These are phyloP conservation scores for Malassezia yamatoensis DNA, from an alignment of 1,284 basidiomycete species.

Conservation along the genomic window DNA sequence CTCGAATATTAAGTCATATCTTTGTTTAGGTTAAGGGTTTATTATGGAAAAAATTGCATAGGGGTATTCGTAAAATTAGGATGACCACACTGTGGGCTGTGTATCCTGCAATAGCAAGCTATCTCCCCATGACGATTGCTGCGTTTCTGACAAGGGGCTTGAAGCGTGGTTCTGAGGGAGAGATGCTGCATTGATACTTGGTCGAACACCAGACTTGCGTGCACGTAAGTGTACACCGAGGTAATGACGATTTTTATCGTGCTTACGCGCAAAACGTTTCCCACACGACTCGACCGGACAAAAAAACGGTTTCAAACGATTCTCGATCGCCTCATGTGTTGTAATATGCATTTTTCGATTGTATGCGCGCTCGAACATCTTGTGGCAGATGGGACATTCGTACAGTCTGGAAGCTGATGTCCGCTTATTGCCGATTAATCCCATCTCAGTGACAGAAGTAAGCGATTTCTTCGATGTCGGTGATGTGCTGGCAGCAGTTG, in stretches of 20 bases:
- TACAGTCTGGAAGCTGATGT: not conserved
- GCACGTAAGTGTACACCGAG: slow-evolving; percentile 12
- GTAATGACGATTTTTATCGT: slow-evolving; percentile 17
- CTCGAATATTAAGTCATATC: no score
- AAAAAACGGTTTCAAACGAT: slow-evolving; percentile 11
- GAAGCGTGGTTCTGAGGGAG: no score
- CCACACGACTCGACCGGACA: slow-evolving; percentile 7
- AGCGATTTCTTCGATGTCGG: not conserved
- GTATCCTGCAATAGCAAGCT: not conserved
- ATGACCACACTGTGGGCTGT: not conserved
- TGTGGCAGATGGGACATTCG: slow-evolving; percentile 16
- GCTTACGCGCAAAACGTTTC: slow-evolving; percentile 17
- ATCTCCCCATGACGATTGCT: not conserved
- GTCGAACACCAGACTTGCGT: not conserved
- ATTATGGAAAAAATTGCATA: no score
- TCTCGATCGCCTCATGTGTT: slow-evolving; percentile 17
- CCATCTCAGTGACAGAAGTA: slow-evolving; percentile 2
- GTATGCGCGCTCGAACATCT: slow-evolving; percentile 17
- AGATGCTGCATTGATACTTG: not conserved
- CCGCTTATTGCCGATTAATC: not conserved
- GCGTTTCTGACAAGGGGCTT: no score
- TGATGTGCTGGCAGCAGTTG: not conserved
- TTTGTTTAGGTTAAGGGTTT: no score
- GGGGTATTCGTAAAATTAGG: not conserved
- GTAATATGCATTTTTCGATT: slow-evolving; percentile 16